Conservation (phyloP, 371 early-diverging fungal species). For the Rhizopus microsporus region DNA sequence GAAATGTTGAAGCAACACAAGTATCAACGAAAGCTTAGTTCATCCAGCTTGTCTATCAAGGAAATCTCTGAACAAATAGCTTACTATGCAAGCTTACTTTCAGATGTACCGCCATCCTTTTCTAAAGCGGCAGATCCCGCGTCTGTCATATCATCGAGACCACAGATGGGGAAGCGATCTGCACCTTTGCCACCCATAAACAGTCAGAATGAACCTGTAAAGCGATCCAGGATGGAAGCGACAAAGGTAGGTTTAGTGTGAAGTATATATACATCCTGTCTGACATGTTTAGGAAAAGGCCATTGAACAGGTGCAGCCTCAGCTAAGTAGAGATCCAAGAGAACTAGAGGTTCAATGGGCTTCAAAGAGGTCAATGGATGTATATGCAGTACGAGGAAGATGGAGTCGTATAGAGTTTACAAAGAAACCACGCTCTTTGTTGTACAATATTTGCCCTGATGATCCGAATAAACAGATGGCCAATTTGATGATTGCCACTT, state of each 20-base stretch:
- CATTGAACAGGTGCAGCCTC: too few relatives aligned
- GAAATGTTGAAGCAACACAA: constrained; percentile 10
- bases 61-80: constrained; percentile 12
- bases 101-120: neutral
- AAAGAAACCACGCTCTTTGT: constrained; percentile 37
- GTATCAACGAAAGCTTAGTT: constrained; percentile 20
- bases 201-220: neutral
- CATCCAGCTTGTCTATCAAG: constrained; percentile 13
- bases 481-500: constrained; percentile 35
- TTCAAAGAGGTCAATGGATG: constrained; percentile 11
- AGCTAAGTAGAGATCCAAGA: neutral
- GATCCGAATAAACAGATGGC: constrained; percentile 9
- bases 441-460: constrained; percentile 28
- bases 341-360: neutral
- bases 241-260: neutral
- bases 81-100: constrained; percentile 13
- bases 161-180: constrained; percentile 11
- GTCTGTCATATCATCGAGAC: neutral
- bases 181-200: neutral
- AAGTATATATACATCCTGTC: too few relatives aligned
- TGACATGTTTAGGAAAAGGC: too few relatives aligned
- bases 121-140: neutral
- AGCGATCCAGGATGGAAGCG: neutral
- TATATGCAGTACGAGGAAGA: constrained; percentile 4
- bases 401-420: neutral